Evolutionary conservation across 1,284 basidiomycete species (phyloP).

Genomic region (Ustilago sp.): DNA sequence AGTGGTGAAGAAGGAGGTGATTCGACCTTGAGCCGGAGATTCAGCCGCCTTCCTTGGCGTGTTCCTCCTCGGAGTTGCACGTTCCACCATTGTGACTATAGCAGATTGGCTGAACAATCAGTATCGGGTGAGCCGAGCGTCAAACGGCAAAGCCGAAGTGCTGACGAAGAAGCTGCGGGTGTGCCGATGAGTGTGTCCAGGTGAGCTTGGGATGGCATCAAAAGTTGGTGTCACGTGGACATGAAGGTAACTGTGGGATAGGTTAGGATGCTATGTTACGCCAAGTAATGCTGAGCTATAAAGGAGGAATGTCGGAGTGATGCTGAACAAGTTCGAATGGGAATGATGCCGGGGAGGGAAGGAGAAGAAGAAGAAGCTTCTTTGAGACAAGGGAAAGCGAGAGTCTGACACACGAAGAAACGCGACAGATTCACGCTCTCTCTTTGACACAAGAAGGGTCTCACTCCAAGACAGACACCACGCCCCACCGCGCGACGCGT

Average conservation of each 20-base stretch:
- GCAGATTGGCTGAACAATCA: background rate
- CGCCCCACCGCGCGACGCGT: conserved; percentile 8
- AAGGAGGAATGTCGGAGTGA: background rate
- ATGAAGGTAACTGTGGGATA: conserved; percentile 1
- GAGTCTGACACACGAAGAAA: conserved; percentile 7
- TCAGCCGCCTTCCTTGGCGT: conserved; percentile 21
- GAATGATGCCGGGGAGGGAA: background rate
- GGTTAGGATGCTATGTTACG: conserved; percentile 5
- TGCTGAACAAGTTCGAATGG: background rate
- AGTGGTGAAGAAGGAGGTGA: conserved; percentile 37
- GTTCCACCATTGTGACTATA: conserved; percentile 6
- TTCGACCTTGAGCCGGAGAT: conserved; percentile 29
- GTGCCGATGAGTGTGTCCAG: background rate
- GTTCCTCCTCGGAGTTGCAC: conserved; percentile 26
- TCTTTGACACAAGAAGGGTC: background rate
- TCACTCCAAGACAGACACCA: conserved; percentile 1
- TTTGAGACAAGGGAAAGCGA: background rate
- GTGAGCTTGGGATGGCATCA: background rate
- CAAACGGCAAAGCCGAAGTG: background rate
- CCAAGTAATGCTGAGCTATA: background rate
- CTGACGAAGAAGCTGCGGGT: background rate
- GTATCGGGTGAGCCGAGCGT: background rate
- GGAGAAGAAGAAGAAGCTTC: background rate
- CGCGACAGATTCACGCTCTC: conserved; percentile 6
- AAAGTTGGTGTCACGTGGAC: background rate